Percentiles rank a stretch among this genome's conserved stretches.
phyloP scores from a whole-genome alignment of 305 asterid species.

The Withania somnifera region DNA sequence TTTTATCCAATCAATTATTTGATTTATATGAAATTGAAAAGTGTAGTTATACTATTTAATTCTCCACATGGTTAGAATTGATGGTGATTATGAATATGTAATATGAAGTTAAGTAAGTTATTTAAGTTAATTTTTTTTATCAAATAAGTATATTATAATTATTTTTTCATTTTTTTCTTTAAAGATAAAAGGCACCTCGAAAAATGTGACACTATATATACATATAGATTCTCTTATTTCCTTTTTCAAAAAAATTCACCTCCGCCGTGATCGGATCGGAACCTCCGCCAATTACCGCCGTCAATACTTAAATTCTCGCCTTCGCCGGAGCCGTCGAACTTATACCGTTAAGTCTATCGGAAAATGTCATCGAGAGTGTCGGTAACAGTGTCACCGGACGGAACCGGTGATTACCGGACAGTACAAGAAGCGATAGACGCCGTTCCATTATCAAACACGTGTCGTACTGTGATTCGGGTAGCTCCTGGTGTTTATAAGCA shows the following conservation, averaged over 20 bases:
- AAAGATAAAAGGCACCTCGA: neutral
- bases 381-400: constrained; percentile 63
- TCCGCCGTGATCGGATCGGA: neutral
- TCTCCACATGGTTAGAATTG: neutral
- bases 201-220: neutral
- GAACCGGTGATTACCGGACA: constrained; percentile 47
- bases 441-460: constrained; percentile 62
- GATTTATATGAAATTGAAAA: neutral
- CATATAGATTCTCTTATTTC: neutral
- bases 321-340: neutral
- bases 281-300: neutral
- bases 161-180: neutral
- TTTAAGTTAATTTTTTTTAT: neutral
- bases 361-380: constrained; percentile 17
- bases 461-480: constrained; percentile 64
- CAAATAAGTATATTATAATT: neutral
- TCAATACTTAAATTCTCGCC: neutral
- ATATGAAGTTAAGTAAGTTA: too few relatives aligned
- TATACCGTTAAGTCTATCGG: neutral
- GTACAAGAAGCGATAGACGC: constrained; percentile 96
- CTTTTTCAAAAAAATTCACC: neutral
- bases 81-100: too few relatives aligned
- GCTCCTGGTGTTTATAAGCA: constrained; percentile 69
- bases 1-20: neutral
- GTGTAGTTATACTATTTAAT: neutral